Conservation (phyloP, 768 basidiomycete genomes). For the Cystobasidiopsis lactophilus region DNA sequence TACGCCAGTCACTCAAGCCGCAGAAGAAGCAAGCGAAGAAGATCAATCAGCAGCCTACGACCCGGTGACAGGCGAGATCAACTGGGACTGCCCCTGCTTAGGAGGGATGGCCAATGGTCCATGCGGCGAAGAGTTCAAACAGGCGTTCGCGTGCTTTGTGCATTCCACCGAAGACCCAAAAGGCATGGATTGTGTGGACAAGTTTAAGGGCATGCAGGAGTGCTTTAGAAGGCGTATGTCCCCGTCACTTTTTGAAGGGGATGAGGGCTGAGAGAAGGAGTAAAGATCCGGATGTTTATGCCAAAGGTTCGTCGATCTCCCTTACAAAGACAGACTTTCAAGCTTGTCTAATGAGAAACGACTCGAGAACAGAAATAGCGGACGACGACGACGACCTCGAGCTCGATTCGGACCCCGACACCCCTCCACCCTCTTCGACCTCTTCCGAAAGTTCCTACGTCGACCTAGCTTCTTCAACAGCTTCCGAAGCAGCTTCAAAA, state of each 20-base stretch:
- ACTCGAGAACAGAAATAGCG: too few relatives aligned
- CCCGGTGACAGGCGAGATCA: constrained; percentile 94
- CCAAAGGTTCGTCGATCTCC: too few relatives aligned
- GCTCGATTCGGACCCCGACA: too few relatives aligned
- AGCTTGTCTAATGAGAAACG: too few relatives aligned
- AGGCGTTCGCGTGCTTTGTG: constrained; percentile 92
- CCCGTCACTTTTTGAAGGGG: background rate
- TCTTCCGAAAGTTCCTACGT: too few relatives aligned
- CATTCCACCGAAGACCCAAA: constrained; percentile 87
- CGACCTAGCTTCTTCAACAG: too few relatives aligned
- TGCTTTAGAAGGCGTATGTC: constrained; percentile 47
- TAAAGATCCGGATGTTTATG: too few relatives aligned
- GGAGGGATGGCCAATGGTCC: constrained; percentile 98
- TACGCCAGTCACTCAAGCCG: background rate
- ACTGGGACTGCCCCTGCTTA: constrained; percentile 98
- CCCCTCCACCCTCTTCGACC: too few relatives aligned
- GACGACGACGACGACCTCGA: too few relatives aligned
- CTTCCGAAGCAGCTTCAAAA: too few relatives aligned
- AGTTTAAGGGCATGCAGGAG: constrained; percentile 90
- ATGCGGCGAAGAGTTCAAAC: constrained; percentile 77
- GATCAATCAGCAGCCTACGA: constrained; percentile 46
- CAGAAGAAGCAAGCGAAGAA: constrained; percentile 5
- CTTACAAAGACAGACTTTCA: too few relatives aligned
- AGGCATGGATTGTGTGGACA: constrained; percentile 91
- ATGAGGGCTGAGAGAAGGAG: too few relatives aligned